These are phyloP conservation scores for Entelexis sorbosivorans DNA, from an alignment of 1,139 yeast genomes.

Conservation along the genomic window DNA sequence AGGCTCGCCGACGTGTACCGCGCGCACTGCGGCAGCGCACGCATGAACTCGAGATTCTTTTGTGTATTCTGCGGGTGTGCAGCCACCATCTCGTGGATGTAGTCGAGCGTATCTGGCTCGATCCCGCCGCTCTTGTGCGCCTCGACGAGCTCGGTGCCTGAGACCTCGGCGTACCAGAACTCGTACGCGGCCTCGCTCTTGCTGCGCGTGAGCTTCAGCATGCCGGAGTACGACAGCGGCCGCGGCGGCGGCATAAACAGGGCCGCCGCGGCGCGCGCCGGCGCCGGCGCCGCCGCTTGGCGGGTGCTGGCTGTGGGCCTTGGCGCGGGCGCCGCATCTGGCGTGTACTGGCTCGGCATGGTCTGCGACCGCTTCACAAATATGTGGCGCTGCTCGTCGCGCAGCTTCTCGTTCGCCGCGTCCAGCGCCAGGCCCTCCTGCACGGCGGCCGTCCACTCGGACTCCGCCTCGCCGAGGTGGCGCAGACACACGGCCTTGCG, in stretches of 20 bases:
- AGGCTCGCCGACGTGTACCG: conserved; percentile 20
- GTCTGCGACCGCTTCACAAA: conserved; percentile 1
- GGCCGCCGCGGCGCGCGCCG: not conserved
- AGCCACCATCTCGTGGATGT: conserved; percentile 35
- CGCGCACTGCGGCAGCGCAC: conserved; percentile 17
- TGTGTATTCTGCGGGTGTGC: conserved; percentile 7
- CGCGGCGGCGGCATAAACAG: conserved; percentile 14
- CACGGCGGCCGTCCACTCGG: conserved; percentile 32
- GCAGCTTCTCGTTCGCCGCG: conserved; percentile 35
- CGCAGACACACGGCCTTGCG: conserved; percentile 44
- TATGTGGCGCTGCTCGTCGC: conserved; percentile 18
- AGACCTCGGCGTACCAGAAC: conserved; percentile 34
- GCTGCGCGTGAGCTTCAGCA: conserved; percentile 23
- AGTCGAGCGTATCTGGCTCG: conserved; percentile 46
- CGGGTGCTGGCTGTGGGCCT: not conserved
- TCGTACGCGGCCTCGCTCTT: conserved; percentile 32
- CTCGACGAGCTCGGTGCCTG: conserved; percentile 28
- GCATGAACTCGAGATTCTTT: conserved; percentile 15
- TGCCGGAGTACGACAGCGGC: conserved; percentile 26
- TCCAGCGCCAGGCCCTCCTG: conserved; percentile 39
- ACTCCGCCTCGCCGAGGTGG: conserved; percentile 31
- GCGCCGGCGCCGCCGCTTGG: not conserved
- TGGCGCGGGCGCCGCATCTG: not conserved
- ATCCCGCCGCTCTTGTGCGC: conserved; percentile 43
- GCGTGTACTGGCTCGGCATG: conserved; percentile 1